Evolutionary conservation across 208 protist species (phyloP), one percentile per base, ranked within the genome.

Genomic region (Leishmania mexicana): DNA sequence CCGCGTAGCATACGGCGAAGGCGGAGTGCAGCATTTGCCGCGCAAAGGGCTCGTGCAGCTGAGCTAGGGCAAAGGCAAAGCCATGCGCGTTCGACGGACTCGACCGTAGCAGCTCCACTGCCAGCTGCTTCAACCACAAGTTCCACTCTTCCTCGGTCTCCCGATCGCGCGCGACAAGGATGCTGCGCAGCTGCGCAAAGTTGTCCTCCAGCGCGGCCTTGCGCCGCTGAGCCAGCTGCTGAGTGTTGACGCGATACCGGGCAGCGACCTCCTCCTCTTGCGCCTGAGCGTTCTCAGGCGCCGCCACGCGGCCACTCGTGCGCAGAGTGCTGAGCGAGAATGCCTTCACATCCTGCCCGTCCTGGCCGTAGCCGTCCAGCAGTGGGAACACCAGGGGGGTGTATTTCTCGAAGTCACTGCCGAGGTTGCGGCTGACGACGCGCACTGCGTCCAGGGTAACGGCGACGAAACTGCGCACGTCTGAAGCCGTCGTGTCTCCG

Each of bases 1-100:
- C 89, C 40, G 76, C 85, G 82, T 94, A 98, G 79, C 92, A 96
- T 49, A 92, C 90, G 4, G 93, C 93, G 89, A 98, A 98, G 57
- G 95, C 95, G 17, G 92, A 95, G 88, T 96, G 91, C 76, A 97
- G 80, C 92, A 98, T 96, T 72, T 95, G 89, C 5, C 94, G 90
- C 75, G 95, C 95, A 88, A 98, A 98, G 62, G 92, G 93, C 75
- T 95, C 93, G 81, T 98, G 89, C 40, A 96, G 75, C 79, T 96
- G 88, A 28, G 95, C 95, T 2, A 98, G 87, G 42, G 87, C 78
- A 58, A 94, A 92, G 49, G 94, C 93, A 83, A 91, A 92, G 5
- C 83, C 87, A 81, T 97, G 95, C 38, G 93, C 90, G 47, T 85
- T 86, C 35, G 93, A 94, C 38, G 95, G 92, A 76, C 93, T 98